Evolutionary conservation across 2,329 filamentous ascomycete species (phyloP), one percentile per base, ranked within the genome.

Genomic region (Cryphonectria carpinicola): DNA sequence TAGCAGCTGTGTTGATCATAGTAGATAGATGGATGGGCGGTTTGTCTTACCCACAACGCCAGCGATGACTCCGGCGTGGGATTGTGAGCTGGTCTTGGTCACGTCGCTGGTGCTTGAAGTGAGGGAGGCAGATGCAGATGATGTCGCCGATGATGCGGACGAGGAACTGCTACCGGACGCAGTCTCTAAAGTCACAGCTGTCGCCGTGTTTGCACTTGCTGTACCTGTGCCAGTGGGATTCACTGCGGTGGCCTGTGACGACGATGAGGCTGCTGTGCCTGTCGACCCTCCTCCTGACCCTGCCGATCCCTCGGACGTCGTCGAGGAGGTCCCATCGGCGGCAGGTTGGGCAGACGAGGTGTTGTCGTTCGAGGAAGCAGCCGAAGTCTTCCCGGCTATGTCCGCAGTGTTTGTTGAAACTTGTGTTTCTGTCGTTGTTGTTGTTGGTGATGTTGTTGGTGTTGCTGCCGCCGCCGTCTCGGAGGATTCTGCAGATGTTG

Each of bases 41-140:
- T 10, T n/a, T 8, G 37, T 10, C 66, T 22, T 62, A 68, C 66
- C 56, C 19, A 62, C 32, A 10, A 62, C 66, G 49, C 66, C 66
- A 52, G 66, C 66, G n/a, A 68, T 68, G 7, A 52, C 58, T 35
- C 66, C 66, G 2, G 66, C 66, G 7, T 68, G 32, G 10, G 65
- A 61, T 22, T 58, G 37, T 25, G 52, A 61, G 11, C n/a, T 41
- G 65, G 52, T 35, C 4, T 19, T 62, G 17, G 65, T 22, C 25
- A 11, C 52, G 41, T 19, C 60, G 52, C 52, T 66, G 35, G 49
- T 66, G 17, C 49, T 32, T 43, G 65, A 66, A 25, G 66, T 54
- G 4, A 61, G 43, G n/a, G 66, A 62, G 10, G 66, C 58, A 2
- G 56, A 52, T 10, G 58, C 58, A 25, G 56, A 39, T 37, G 56